phyloP scores from a whole-genome alignment of 257 asterid species.

The Leptodermis oblonga region DNA sequence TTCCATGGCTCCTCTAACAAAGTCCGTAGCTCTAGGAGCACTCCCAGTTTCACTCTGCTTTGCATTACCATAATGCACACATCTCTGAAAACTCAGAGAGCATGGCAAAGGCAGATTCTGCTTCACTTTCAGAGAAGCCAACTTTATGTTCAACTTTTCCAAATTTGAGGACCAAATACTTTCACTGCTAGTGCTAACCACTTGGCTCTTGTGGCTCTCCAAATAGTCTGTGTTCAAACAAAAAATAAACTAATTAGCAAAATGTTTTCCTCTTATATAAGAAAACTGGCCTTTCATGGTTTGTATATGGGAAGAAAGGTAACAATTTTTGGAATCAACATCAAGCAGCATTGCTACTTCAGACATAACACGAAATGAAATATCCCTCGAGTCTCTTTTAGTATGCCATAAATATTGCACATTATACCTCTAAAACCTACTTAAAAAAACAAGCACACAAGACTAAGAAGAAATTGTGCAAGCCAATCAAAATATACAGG shows the following conservation, averaged over 20 bases:
- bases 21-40: slow-evolving; percentile 24
- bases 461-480: background rate
- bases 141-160: slow-evolving; percentile 33
- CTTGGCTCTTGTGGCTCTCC: slow-evolving; percentile 17
- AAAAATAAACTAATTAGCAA: background rate
- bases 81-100: slow-evolving; percentile 30
- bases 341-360: background rate
- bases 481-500: background rate
- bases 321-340: too few species aligned
- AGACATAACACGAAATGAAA: background rate
- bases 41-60: slow-evolving; percentile 34
- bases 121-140: too few species aligned
- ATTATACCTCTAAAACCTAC: background rate
- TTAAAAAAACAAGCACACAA: background rate
- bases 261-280: background rate
- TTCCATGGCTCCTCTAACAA: slow-evolving; percentile 20
- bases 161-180: slow-evolving; percentile 18
- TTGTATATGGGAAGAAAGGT: background rate
- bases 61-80: slow-evolving; percentile 43
- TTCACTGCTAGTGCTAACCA: slow-evolving; percentile 7
- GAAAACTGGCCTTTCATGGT: background rate
- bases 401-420: background rate
- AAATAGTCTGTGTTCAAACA: slow-evolving; percentile 23
- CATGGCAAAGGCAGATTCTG: slow-evolving; percentile 28
- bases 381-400: background rate